These are phyloP conservation scores for Jaapia argillacea DNA, from an alignment of 768 basidiomycete species.

Conservation along the genomic window DNA sequence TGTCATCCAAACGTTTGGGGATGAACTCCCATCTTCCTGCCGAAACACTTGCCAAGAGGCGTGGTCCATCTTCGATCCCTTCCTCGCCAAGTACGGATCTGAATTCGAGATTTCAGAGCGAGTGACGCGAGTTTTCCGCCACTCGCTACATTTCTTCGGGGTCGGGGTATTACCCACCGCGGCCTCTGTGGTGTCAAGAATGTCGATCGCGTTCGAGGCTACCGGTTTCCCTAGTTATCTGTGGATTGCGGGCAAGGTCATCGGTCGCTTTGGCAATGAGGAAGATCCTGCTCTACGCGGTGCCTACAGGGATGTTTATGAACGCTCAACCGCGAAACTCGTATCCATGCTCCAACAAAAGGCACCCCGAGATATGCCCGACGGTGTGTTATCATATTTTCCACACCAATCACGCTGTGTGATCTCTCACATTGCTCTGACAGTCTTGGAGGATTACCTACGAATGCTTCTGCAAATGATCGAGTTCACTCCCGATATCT, in stretches of 20 bases:
- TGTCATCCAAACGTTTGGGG: slow-evolving; percentile 73
- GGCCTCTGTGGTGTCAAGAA: slow-evolving; percentile 59
- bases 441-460: slow-evolving; percentile 92
- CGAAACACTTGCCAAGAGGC: slow-evolving; percentile 68
- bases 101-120: slow-evolving; percentile 75
- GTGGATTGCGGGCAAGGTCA: slow-evolving; percentile 88
- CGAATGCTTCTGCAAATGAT: slow-evolving; percentile 68
- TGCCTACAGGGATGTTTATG: slow-evolving; percentile 58
- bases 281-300: slow-evolving; percentile 43
- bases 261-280: slow-evolving; percentile 67
- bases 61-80: slow-evolving; percentile 75
- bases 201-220: slow-evolving; percentile 69
- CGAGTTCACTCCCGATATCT: slow-evolving; percentile 58
- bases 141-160: slow-evolving; percentile 78
- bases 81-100: slow-evolving; percentile 70
- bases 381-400: slow-evolving; percentile 49
- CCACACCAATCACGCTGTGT: background rate
- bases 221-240: slow-evolving; percentile 82
- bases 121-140: slow-evolving; percentile 72
- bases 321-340: slow-evolving; percentile 65
- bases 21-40: slow-evolving; percentile 74
- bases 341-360: slow-evolving; percentile 59
- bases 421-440: background rate
- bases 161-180: slow-evolving; percentile 54
- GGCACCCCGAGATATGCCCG: slow-evolving; percentile 67